A percentile compares a stretch with the other conserved stretches of the same genome.
phyloP scores from a whole-genome alignment of 2,329 filamentous ascomycete genomes.

The Monilinia vaccinii-corymbosi region DNA sequence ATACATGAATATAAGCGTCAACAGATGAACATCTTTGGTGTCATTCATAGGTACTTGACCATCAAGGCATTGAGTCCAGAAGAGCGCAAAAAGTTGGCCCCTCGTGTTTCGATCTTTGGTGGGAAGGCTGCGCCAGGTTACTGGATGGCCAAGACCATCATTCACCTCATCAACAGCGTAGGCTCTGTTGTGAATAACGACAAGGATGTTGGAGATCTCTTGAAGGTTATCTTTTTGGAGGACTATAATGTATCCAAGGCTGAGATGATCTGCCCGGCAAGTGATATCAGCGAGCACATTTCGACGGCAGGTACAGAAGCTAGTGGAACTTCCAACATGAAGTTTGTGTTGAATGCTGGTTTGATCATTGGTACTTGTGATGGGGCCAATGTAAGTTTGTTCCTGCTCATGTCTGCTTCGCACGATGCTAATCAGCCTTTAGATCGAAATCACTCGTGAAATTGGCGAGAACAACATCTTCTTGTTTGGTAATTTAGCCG shows the following conservation, averaged over 20 bases:
- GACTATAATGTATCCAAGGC: conserved; percentile 99
- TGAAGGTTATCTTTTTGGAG: conserved; percentile 95
- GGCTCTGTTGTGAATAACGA: conserved; percentile 88
- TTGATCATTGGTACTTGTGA: conserved; percentile 97
- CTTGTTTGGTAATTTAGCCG: conserved; percentile 90
- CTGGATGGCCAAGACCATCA: conserved; percentile 99
- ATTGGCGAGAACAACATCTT: conserved; percentile 97
- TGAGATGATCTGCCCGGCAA: conserved; percentile 90
- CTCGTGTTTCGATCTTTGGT: conserved; percentile 91
- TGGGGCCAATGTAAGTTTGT: conserved; percentile 74
- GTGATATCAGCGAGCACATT: conserved; percentile 96
- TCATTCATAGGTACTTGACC: conserved; percentile 85
- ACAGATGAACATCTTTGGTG: conserved; percentile 97
- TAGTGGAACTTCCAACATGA: conserved; percentile 95
- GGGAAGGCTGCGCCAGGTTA: conserved; percentile 97
- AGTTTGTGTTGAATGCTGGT: conserved; percentile 95
- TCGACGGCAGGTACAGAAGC: conserved; percentile 94
- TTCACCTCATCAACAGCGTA: conserved; percentile 91
- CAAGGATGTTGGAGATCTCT: conserved; percentile 78
- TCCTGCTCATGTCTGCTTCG: not conserved
- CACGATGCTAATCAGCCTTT: conserved; percentile 9
- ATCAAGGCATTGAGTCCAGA: conserved; percentile 80
- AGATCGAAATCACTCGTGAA: conserved; percentile 96
- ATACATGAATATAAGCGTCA: conserved; percentile 99
- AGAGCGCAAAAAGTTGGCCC: conserved; percentile 76